Evolutionary conservation across 805 yeast genomes (phyloP).

Genomic region (Grigorovia jiainica): DNA sequence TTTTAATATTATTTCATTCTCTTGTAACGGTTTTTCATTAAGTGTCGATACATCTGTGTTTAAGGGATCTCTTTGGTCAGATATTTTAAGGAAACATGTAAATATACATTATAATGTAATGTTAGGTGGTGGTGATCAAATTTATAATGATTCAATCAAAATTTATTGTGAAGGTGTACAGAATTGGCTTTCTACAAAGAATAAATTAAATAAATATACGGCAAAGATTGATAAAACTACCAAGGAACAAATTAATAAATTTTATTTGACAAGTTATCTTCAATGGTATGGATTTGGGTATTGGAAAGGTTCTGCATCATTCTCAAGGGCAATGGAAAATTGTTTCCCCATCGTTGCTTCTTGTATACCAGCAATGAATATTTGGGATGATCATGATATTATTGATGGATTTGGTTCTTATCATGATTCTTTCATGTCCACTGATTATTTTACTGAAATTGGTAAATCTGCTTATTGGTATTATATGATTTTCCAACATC

Average conservation of each 20-base stretch:
- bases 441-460: slow-evolving; percentile 56
- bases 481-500: slow-evolving; percentile 90
- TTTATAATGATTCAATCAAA: slow-evolving; percentile 79
- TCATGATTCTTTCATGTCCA: slow-evolving; percentile 60
- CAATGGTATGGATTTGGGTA: slow-evolving; percentile 87
- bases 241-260: slow-evolving; percentile 46
- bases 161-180: slow-evolving; percentile 41
- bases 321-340: slow-evolving; percentile 56
- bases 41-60: slow-evolving; percentile 56
- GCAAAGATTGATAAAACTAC: slow-evolving; percentile 41
- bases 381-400: slow-evolving; percentile 92
- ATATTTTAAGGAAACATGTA: slow-evolving; percentile 62
- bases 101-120: slow-evolving; percentile 74
- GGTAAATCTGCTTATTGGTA: slow-evolving; percentile 77
- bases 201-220: slow-evolving; percentile 36
- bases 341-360: slow-evolving; percentile 69
- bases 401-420: slow-evolving; percentile 96
- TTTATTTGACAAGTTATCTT: slow-evolving; percentile 64
- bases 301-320: slow-evolving; percentile 54
- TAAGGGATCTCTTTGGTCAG: slow-evolving; percentile 77
- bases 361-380: slow-evolving; percentile 75
- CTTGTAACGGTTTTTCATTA: slow-evolving; percentile 87
- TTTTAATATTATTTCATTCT: slow-evolving; percentile 74
- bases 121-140: slow-evolving; percentile 97
- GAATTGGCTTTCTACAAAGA: slow-evolving; percentile 54